A percentile compares a stretch with the other conserved stretches of the same genome.
Evolutionary conservation across 2,329 filamentous ascomycete species (phyloP).

Genomic region (Helotiales sp.): DNA sequence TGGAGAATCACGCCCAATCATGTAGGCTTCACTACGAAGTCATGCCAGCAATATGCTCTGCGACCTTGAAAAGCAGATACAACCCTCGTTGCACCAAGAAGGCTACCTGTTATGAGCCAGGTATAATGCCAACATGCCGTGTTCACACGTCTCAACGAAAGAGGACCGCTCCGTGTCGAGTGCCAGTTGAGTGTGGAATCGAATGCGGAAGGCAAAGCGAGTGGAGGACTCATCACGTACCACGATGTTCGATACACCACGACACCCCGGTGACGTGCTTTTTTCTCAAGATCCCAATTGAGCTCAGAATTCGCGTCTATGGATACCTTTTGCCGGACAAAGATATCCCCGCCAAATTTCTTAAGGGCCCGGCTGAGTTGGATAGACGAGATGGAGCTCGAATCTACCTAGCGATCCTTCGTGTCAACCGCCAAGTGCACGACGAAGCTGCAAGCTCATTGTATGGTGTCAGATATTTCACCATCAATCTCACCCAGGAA

Average conservation of each 20-base stretch:
- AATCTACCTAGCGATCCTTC: conserved; percentile 10
- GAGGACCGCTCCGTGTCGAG: conserved; percentile 5
- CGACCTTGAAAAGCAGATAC: conserved; percentile 7
- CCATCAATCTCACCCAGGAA: conserved; percentile 9
- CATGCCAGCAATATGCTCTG: conserved; percentile 3
- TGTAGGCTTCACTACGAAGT: conserved; percentile 10
- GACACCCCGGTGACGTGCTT: conserved; percentile 13
- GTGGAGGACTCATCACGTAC: conserved; percentile 12
- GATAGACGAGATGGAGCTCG: neutral
- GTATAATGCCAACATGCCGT: conserved; percentile 14
- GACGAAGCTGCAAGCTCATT: conserved; percentile 16
- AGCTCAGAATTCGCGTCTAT: conserved; percentile 18
- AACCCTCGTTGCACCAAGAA: conserved; percentile 9
- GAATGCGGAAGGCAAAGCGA: conserved; percentile 14
- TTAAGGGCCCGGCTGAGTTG: conserved; percentile 4
- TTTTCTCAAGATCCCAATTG: conserved; percentile 17
- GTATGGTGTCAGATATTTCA: conserved; percentile 10
- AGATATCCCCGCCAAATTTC: conserved; percentile 13
- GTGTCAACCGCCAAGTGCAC: conserved; percentile 21
- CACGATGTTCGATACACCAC: conserved; percentile 11
- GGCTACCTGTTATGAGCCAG: neutral
- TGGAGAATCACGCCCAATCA: neutral
- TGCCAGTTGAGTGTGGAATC: conserved; percentile 11
- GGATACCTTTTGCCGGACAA: conserved; percentile 12
- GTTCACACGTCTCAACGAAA: conserved; percentile 14